Conservation (phyloP, 176 grass and related monocot species). For the Olyra latifolia region DNA sequence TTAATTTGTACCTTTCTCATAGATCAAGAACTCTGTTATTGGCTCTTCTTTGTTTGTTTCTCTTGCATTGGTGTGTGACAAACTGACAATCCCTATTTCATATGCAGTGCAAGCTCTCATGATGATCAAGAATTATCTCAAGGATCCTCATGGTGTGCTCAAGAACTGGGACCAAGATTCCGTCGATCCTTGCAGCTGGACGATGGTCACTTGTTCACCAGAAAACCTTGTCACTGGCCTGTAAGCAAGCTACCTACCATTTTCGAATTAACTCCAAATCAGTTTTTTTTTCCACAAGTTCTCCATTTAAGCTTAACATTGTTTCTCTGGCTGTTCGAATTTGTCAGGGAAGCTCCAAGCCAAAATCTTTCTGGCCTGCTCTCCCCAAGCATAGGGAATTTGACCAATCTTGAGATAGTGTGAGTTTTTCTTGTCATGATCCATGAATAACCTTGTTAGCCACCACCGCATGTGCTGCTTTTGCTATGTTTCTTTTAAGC, state of each 20-base stretch:
- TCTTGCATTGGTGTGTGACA: neutral
- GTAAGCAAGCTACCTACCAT: conserved; percentile 42
- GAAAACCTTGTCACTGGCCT: conserved; percentile 65
- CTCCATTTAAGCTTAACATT: neutral
- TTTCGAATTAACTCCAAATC: neutral
- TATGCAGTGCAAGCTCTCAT: conserved; percentile 86
- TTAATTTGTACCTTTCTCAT: neutral
- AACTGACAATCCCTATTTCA: neutral
- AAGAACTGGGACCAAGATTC: conserved; percentile 93
- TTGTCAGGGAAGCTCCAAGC: conserved; percentile 66
- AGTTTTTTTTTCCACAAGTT: neutral
- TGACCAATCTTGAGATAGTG: conserved; percentile 87
- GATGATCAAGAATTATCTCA: conserved; percentile 71
- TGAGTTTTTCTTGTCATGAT: conserved; percentile 46
- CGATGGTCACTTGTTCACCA: conserved; percentile 78
- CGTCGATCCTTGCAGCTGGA: conserved; percentile 96
- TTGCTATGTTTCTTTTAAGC: conserved; percentile 4
- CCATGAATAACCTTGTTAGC: neutral
- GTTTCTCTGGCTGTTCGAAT: conserved; percentile 8
- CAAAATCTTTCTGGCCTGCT: conserved; percentile 78
- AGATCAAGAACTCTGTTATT: neutral
- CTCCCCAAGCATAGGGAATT: conserved; percentile 77
- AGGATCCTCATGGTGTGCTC: conserved; percentile 72
- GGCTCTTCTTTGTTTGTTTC: neutral
- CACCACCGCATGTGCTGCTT: neutral